A percentile compares a stretch with the other conserved stretches of the same genome.
Conservation (phyloP, 1,284 basidiomycete genomes). For the Ganoderma leucocontextum region DNA sequence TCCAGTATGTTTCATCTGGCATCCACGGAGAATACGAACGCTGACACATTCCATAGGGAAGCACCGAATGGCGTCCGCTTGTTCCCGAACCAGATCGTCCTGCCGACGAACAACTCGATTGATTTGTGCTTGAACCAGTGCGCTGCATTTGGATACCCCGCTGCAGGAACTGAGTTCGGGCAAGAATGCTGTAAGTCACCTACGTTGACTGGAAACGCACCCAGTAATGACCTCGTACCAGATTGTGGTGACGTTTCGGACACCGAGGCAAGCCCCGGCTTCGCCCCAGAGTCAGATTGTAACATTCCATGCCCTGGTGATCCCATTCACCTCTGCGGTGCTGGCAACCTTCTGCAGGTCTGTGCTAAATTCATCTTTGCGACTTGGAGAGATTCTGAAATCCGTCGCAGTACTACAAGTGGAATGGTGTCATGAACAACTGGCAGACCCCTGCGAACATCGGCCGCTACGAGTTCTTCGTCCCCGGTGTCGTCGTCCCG, state of each 20-base stretch:
- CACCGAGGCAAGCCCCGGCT: constrained; percentile 47
- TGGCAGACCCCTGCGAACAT: constrained; percentile 72
- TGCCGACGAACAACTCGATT: constrained; percentile 67
- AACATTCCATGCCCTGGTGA: constrained; percentile 71
- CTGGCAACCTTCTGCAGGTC: constrained; percentile 47
- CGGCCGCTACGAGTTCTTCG: constrained; percentile 75
- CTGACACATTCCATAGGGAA: constrained; percentile 40
- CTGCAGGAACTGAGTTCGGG: constrained; percentile 66
- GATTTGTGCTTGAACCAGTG: constrained; percentile 70
- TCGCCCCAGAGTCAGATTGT: constrained; percentile 61
- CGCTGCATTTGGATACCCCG: constrained; percentile 69
- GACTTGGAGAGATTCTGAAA: background rate
- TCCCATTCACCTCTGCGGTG: constrained; percentile 70
- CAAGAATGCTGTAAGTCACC: constrained; percentile 69
- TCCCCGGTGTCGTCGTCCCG: constrained; percentile 70
- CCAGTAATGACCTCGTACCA: constrained; percentile 36
- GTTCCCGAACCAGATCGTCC: constrained; percentile 68
- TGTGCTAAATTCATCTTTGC: constrained; percentile 10
- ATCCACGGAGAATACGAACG: background rate
- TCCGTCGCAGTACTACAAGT: constrained; percentile 53
- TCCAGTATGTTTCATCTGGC: constrained; percentile 53
- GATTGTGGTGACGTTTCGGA: constrained; percentile 75
- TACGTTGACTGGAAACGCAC: background rate
- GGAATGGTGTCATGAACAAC: constrained; percentile 62
- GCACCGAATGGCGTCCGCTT: constrained; percentile 46